These are phyloP conservation scores for Stephania cephalantha DNA, from an alignment of 164 flowering plant species.

Conservation along the genomic window DNA sequence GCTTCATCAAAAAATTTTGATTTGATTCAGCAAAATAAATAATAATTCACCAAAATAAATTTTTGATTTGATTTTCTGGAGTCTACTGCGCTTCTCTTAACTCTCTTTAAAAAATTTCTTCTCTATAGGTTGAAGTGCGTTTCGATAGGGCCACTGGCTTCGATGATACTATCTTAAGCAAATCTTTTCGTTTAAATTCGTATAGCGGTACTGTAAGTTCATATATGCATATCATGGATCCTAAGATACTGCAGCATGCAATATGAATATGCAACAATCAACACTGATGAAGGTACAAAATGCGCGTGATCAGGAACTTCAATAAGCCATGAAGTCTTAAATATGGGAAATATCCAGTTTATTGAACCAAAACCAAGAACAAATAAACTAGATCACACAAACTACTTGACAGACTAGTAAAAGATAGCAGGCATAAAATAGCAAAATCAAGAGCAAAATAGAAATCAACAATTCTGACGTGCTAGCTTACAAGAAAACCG, in stretches of 20 bases:
- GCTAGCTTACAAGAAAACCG: background rate
- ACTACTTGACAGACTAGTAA: background rate
- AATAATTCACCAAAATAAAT: no score
- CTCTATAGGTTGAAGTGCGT: background rate
- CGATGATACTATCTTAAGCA: background rate
- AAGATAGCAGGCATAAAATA: background rate
- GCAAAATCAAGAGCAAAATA: background rate
- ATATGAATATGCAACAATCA: background rate
- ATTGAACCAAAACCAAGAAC: no score
- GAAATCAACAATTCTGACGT: background rate
- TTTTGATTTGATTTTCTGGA: background rate
- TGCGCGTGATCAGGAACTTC: background rate
- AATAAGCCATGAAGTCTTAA: no score
- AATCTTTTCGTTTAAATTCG: background rate
- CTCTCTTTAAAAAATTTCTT: background rate
- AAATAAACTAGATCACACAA: no score
- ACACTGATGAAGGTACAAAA: background rate
- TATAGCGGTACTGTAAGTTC: background rate
- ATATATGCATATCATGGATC: background rate
- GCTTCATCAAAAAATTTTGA: conserved; percentile 18
- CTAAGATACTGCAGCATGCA: background rate
- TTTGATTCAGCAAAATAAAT: background rate
- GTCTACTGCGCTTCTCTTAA: background rate
- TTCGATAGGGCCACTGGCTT: background rate
- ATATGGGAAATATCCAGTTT: no score